Base-by-base conservation (phyloP, 805 yeast species). In the Saccharomycopsis capsularis region DNA sequence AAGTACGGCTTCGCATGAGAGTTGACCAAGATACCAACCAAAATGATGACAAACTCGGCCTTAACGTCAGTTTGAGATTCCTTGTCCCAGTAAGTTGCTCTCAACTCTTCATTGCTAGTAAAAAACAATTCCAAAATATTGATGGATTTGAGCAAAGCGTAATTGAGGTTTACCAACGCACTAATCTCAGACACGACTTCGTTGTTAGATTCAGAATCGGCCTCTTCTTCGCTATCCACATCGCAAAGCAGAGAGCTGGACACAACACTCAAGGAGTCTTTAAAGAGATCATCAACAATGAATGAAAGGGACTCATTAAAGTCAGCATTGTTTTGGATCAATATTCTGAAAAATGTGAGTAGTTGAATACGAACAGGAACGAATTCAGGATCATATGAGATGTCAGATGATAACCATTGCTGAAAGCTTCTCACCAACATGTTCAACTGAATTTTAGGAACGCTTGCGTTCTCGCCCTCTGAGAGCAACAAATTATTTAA, bases 331-430 rank as follows among this genome's bases (percentile, higher is more conserved):
- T 40, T 27, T 21, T n/a, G 40, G 7, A 47, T 6, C 6, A 36
- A 36, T 7, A 23, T 29, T 15, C 36, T 35, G 38, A 48, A 46
- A 19, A 53, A 53, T 13, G 24, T 34, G 3, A 50, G 23, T 7
- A 50, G 19, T 19, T 43, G 75, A 19, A 77, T 61, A 59, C 91
- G 70, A 25, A 79, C 61, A 3, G 68, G 61, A 16, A 67, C 57
- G 52, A 84, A 86, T 4, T 66, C 72, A 0, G 66, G 63, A 18
- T 81, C 87, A 60, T 76, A 82, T 1, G 83, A 78, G 44, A 73
- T 56, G 19, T 78, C 87, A 15, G 81, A 71, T 22, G 79, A 84
- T 21, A 82, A 56, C 86, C 90, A 82, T 18, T 64, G 64, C 3
- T 63, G 59, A 1, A 88, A 55, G 3, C 75, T 71, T 38, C 69